A percentile compares a stretch with the other conserved stretches of the same genome.
phyloP scores from a whole-genome alignment of 371 early-diverging fungal species.

The Mortierella sp. region DNA sequence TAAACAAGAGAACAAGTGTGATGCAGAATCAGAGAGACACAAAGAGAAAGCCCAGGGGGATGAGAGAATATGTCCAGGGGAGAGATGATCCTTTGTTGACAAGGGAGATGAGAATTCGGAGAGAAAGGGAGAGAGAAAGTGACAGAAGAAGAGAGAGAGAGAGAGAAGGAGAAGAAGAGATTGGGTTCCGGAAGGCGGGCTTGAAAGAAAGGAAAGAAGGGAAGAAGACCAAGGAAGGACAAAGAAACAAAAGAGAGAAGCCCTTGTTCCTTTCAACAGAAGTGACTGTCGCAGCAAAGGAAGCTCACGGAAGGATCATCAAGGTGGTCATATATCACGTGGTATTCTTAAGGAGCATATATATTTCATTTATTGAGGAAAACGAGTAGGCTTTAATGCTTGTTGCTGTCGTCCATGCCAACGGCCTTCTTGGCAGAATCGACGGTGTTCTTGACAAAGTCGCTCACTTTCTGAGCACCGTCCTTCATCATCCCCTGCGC shows the following conservation, averaged over 20 bases:
- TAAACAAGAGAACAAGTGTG: background rate
- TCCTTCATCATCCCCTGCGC: slow-evolving; percentile 23
- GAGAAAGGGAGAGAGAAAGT: background rate
- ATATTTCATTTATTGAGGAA: background rate
- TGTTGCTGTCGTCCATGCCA: slow-evolving; percentile 22
- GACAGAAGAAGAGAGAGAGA: background rate
- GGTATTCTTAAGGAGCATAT: background rate
- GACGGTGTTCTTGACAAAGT: slow-evolving; percentile 35
- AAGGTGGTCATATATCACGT: background rate
- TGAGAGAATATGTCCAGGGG: background rate
- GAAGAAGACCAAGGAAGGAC: background rate
- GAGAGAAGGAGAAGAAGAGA: slow-evolving; percentile 8
- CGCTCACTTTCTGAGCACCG: slow-evolving; percentile 29
- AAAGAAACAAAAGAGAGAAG: background rate
- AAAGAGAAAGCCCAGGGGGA: background rate
- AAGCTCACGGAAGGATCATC: slow-evolving; percentile 2
- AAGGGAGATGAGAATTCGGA: background rate
- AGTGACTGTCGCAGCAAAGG: background rate
- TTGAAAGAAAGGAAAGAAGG: background rate
- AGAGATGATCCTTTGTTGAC: background rate
- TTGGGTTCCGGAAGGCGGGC: background rate
- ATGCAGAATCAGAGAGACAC: too few species aligned
- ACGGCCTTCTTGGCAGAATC: slow-evolving; percentile 42
- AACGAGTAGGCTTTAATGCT: background rate
- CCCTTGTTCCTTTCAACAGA: background rate